Evolutionary conservation across 441 rosid genomes (phyloP).

Genomic region (Iberis amara): DNA sequence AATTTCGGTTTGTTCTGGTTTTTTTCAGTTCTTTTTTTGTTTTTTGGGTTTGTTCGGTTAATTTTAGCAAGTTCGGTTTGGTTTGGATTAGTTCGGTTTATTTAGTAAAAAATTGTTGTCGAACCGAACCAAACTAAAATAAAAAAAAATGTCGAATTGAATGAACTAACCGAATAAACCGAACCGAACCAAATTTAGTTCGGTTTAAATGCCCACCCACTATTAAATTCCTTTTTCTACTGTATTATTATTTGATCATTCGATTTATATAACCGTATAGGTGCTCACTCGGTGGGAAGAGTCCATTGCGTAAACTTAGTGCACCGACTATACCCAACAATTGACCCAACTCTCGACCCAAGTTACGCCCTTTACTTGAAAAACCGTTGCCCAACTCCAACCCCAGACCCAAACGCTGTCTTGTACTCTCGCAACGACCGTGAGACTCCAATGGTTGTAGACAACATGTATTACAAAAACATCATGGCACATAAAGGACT

Average conservation of each 20-base stretch:
- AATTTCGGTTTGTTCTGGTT: no score
- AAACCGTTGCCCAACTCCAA: slow-evolving; percentile 54
- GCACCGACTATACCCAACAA: slow-evolving; percentile 61
- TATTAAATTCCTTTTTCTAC: no score
- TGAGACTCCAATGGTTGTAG: slow-evolving; percentile 76
- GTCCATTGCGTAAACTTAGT: slow-evolving; percentile 74
- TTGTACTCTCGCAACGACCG: slow-evolving; percentile 62
- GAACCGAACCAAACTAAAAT: no score
- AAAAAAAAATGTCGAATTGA: no score
- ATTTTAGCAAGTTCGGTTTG: no score
- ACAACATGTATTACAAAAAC: slow-evolving; percentile 66
- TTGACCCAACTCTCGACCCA: slow-evolving; percentile 64
- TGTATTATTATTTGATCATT: slow-evolving; percentile 1
- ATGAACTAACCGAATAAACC: no score
- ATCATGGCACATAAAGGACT: slow-evolving; percentile 57
- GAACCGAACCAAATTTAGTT: no score
- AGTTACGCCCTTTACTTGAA: slow-evolving; percentile 57
- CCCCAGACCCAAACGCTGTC: slow-evolving; percentile 50
- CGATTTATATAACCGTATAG: slow-evolving; percentile 25
- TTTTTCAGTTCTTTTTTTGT: no score
- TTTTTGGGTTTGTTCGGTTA: no score
- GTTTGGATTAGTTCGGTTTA: no score
- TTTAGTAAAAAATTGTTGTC: no score
- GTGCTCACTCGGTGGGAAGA: slow-evolving; percentile 81
- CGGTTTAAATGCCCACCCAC: no score